Base-by-base conservation (phyloP, 257 asterid species). In the Sherardia arvensis region DNA sequence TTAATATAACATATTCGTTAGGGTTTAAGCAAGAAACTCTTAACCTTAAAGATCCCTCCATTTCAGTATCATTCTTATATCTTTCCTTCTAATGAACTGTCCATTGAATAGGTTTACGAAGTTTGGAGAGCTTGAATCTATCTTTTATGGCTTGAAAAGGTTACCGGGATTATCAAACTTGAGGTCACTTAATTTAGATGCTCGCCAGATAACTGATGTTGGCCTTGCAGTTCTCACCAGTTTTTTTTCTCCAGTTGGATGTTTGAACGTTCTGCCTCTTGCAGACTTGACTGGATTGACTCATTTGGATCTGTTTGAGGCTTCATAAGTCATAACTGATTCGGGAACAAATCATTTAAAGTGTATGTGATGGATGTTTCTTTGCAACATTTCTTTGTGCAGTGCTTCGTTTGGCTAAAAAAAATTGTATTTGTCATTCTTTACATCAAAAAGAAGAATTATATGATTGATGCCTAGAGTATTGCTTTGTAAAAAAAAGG, bases 291-390 rank as follows among this genome's bases (percentile, higher is more conserved):
- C 99, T 73, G 94, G 95, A 23, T 75, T 94, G 71, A 84, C 81
- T 55, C 96, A 90, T 71, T 84, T 94, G 81, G 97, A 94, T 86
- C 93, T 94, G 57, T 94, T 94, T 74, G 99, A 97, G 77, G 97
- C 99, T n/a, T n/a, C n/a, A n/a, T n/a, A n/a, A 58, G 85, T 87
- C 34, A 94, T 94, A 65, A 87, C 97, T 27, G 99, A 94, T 78
- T 77, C 87, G 15, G 99, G 99, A 76, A 87, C 99, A 59, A 75
- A 62, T 53, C 71, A 82, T 75, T 79, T 94, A 59, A 74, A 73
- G 65, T 76, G 99, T 93, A 84, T 53, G 85, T 67, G 57, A 12
- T 23, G 38, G 27, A 29, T 15, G 15, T 34, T 18, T 32, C 53
- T 58, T 5, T 58, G 62, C 62, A 11, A 32, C n/a, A n/a, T n/a